Evolutionary conservation across 306 rosid genomes (phyloP).

Genomic region (Dalbergia cultrata): DNA sequence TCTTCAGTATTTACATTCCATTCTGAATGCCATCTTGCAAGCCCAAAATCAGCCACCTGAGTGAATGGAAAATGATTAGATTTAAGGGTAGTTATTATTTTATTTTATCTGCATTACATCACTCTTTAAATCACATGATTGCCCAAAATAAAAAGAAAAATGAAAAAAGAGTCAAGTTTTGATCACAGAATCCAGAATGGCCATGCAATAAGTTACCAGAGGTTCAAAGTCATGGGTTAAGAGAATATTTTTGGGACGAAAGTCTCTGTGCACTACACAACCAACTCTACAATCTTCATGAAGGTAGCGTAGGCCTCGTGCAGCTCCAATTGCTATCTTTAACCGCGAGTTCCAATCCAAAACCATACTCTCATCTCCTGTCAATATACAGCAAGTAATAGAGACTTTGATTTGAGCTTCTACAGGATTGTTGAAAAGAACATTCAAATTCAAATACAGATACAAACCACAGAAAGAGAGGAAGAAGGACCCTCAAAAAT

Average conservation of each 20-base stretch:
- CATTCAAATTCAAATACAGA: constrained; percentile 24
- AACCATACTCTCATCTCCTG: constrained; percentile 65
- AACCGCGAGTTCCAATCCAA: constrained; percentile 80
- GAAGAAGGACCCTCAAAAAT: background rate
- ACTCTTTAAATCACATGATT: background rate
- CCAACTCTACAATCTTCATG: constrained; percentile 99
- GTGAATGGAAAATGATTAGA: constrained; percentile 34
- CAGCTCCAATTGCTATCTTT: constrained; percentile 85
- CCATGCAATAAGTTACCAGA: constrained; percentile 56
- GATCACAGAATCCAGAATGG: background rate
- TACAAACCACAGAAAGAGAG: background rate
- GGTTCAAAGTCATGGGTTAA: constrained; percentile 95
- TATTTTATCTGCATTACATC: background rate
- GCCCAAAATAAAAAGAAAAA: background rate
- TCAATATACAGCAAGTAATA: constrained; percentile 33
- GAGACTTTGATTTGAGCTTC: background rate
- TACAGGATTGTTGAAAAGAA: background rate
- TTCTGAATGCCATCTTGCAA: constrained; percentile 91
- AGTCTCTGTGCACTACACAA: constrained; percentile 88
- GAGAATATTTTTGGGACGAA: constrained; percentile 89
- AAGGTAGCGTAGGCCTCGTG: constrained; percentile 91
- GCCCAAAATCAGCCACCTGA: constrained; percentile 95
- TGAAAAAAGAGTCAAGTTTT: background rate
- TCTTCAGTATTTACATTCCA: constrained; percentile 71
- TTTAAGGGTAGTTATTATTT: background rate